Percentiles rank a stretch among this genome's conserved stretches.
Conservation (phyloP, 345 rosid species). For the Raphanus sativus region DNA sequence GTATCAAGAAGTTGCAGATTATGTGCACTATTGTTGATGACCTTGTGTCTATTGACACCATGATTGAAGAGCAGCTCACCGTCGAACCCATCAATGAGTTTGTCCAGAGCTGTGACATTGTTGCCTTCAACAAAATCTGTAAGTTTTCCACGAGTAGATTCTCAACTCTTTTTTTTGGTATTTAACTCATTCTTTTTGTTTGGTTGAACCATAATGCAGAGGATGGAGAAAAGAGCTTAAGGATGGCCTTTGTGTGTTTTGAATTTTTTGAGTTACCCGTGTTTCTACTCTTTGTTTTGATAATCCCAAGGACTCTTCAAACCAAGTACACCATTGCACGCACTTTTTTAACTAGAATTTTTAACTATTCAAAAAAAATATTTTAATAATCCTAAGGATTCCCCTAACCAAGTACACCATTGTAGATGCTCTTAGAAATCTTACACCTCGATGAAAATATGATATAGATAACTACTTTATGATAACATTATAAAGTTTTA, state of each 20-base stretch:
- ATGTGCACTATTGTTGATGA: constrained; percentile 83
- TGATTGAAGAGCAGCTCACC: constrained; percentile 66
- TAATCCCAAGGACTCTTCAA: not conserved
- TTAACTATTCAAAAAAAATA: too few relatives aligned
- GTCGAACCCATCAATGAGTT: constrained; percentile 68
- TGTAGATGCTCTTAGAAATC: too few relatives aligned
- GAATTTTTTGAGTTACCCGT: not conserved
- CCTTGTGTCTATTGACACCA: constrained; percentile 68
- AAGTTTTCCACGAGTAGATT: not conserved
- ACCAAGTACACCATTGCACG: too few relatives aligned
- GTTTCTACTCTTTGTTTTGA: constrained; percentile 13
- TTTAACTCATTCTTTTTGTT: constrained; percentile 1
- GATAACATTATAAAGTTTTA: too few relatives aligned
- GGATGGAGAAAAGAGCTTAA: not conserved
- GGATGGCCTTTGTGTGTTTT: not conserved
- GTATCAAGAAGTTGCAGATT: constrained; percentile 78
- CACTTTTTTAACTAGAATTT: too few relatives aligned
- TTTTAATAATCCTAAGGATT: too few relatives aligned
- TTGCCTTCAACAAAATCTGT: constrained; percentile 87
- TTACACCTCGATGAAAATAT: too few relatives aligned
- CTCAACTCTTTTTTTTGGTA: not conserved
- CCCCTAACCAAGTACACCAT: too few relatives aligned
- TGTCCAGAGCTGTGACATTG: constrained; percentile 84
- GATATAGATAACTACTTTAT: too few relatives aligned
- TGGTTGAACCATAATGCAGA: constrained; percentile 19